Conservation (phyloP, 1,284 basidiomycete species). For the Cryptococcus sp. region DNA sequence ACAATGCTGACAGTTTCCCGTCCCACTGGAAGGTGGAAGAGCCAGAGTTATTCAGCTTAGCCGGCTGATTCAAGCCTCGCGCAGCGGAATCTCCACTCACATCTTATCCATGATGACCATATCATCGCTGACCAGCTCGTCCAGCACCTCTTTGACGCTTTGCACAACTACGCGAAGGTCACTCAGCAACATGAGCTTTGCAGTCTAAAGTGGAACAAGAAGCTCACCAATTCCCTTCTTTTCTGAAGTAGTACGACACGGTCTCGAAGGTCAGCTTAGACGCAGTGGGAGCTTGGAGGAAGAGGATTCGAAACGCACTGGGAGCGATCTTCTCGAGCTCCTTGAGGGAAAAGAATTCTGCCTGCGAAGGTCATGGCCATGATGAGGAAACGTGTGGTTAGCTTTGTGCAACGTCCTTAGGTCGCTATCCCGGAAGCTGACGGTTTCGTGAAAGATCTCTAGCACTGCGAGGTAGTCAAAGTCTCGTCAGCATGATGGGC, state of each 20-base stretch:
- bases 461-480: slow-evolving; percentile 56
- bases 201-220: not conserved
- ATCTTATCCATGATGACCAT: slow-evolving; percentile 84
- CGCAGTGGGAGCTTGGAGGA: not conserved
- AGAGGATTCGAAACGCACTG: slow-evolving; percentile 33
- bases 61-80: not conserved
- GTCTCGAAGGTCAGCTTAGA: not conserved
- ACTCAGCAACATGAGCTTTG: not conserved
- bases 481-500: not conserved
- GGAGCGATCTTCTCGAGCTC: slow-evolving; percentile 73
- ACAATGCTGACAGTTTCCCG: slow-evolving; percentile 82
- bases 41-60: slow-evolving; percentile 16
- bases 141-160: slow-evolving; percentile 82
- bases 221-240: slow-evolving; percentile 78
- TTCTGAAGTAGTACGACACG: slow-evolving; percentile 63
- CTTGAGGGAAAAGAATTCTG: slow-evolving; percentile 82
- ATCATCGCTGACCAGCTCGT: slow-evolving; percentile 78
- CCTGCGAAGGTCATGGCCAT: slow-evolving; percentile 57
- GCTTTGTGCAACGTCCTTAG: not conserved
- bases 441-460: slow-evolving; percentile 87
- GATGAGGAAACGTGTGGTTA: not conserved
- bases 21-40: slow-evolving; percentile 57
- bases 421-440: slow-evolving; percentile 52
- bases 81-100: slow-evolving; percentile 23
- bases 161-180: slow-evolving; percentile 65